These are phyloP conservation scores for Russula foetens DNA, from an alignment of 768 basidiomycete species.

Conservation along the genomic window DNA sequence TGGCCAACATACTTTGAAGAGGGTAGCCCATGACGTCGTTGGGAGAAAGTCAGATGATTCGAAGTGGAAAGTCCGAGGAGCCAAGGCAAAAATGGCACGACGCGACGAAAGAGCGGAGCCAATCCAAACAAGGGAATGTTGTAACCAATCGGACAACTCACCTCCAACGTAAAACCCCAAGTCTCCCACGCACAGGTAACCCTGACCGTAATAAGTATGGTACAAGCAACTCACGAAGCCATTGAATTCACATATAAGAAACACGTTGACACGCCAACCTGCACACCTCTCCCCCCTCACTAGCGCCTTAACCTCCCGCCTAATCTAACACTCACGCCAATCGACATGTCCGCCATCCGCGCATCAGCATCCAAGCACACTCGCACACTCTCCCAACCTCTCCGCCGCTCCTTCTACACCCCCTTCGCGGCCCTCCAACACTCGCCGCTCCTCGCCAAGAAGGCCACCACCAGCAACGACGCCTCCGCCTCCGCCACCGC, in stretches of 20 bases:
- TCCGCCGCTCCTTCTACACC: slow-evolving; percentile 52
- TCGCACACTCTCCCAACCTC: slow-evolving; percentile 25
- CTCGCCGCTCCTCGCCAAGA: slow-evolving; percentile 28
- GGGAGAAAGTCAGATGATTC: not conserved
- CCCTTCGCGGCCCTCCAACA: slow-evolving; percentile 48
- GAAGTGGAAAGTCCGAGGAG: too few relatives aligned
- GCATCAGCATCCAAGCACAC: slow-evolving; percentile 22
- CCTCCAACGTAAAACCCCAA: not conserved
- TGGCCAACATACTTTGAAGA: too few relatives aligned
- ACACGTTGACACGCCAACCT: too few relatives aligned
- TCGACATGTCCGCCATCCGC: slow-evolving; percentile 28
- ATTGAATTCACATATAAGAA: not conserved
- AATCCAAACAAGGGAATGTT: slow-evolving; percentile 4
- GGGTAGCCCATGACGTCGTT: not conserved
- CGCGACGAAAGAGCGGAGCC: not conserved
- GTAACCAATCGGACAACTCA: slow-evolving; percentile 15
- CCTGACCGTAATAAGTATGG: too few relatives aligned
- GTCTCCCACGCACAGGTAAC: not conserved
- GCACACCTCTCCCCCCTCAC: not conserved
- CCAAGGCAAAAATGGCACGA: not conserved
- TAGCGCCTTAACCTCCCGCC: not conserved
- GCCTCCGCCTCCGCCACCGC: not conserved
- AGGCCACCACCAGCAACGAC: slow-evolving; percentile 19
- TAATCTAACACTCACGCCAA: not conserved
- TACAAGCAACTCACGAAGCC: too few relatives aligned